Evolutionary conservation across 2,329 filamentous ascomycete genomes (phyloP), one percentile per base, ranked within the genome.

Genomic region (Epichloe gansuensis): DNA sequence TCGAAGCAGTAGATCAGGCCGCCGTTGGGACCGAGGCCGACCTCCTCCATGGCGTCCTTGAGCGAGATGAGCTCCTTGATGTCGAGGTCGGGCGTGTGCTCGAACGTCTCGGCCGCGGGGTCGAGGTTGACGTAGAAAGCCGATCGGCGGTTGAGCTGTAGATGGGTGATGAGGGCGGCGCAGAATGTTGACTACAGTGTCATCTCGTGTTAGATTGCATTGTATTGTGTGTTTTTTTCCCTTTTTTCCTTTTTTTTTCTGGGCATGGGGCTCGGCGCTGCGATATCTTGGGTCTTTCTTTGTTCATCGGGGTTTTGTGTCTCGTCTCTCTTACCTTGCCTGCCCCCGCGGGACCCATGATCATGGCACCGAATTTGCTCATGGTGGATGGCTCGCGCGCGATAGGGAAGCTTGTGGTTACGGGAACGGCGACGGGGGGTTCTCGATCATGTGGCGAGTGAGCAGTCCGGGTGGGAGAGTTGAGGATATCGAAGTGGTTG

Each of bases 41-140:
- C 82, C 69, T 96, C 89, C 63, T 95, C 90, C 90, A 96, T 96
- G 60, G 93, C 90, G 77, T 96, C 90, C 64, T 93, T 85, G 55
- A 96, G 82, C 12, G 85, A 88, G 68, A 96, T 95, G 56, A 96
- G 80, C 61, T 96, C 89, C 68, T 89, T 91, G 75, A 96, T 96
- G 69, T 96, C 90, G 63, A 95, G 81, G 67, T 95, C 90, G 23
- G 90, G 93, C 60, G 87, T 77, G 71, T 95, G 95, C 63, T 85
- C 84, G 69, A 98, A 97, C 47, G 84, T 78, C 70, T 96, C 90
- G 65, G 93, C 93, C 52, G 93, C 93, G 6, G 93, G 93, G 68
- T 98, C 93, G 63, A 98, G 88, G 71, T 98, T 98, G 66, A 98
- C 85, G 71, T 97, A 98, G 77, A 94, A 95, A 69, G 87, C 87